phyloP scores from a whole-genome alignment of 306 rosid genomes.

The Gillenia trifoliata region DNA sequence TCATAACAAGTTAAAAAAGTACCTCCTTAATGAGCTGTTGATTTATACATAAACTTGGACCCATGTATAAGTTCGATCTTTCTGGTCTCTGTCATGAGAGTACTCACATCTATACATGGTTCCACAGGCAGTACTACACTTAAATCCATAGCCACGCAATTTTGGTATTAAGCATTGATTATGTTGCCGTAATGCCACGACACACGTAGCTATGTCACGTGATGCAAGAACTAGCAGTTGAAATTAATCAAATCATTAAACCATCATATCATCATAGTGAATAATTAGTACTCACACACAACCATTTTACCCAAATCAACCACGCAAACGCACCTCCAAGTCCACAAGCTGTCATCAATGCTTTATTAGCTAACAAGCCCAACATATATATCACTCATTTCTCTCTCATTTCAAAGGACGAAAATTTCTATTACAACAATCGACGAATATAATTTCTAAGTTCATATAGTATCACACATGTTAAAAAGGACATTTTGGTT shows the following conservation, averaged over 20 bases:
- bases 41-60: conserved; percentile 23
- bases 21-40: conserved; percentile 42
- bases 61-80: background rate
- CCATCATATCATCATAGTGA: background rate
- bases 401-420: background rate
- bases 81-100: background rate
- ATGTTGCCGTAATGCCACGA: background rate
- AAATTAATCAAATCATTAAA: background rate
- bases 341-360: background rate
- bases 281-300: background rate
- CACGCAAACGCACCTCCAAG: background rate
- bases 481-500: background rate
- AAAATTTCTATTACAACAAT: background rate
- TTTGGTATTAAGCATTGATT: background rate
- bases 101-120: background rate
- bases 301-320: background rate
- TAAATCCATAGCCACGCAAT: conserved; percentile 17
- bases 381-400: background rate
- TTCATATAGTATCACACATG: no score
- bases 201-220: background rate
- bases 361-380: background rate
- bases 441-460: no score
- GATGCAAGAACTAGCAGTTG: background rate
- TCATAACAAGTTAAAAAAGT: conserved; percentile 29
- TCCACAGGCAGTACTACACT: background rate